Percentiles rank a stretch among this genome's conserved stretches.
These are phyloP conservation scores for Lachancea thermotolerans DNA, from an alignment of 805 yeast species.

Conservation along the genomic window DNA sequence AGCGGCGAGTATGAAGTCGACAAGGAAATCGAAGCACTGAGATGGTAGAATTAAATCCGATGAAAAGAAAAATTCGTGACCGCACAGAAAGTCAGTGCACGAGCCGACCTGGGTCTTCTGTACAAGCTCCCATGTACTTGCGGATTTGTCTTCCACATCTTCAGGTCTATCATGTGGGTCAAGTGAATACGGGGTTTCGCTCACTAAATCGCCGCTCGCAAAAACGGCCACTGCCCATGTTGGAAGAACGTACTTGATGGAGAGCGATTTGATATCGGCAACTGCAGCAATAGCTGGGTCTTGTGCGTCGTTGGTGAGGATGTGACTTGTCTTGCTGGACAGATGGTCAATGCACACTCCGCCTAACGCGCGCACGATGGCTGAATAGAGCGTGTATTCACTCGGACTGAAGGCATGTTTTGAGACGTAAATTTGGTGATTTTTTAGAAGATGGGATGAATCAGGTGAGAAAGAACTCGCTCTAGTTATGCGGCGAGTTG, in stretches of 20 bases:
- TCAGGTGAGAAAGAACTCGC: conserved; percentile 55
- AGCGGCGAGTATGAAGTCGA: conserved; percentile 38
- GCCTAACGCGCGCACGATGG: conserved; percentile 55
- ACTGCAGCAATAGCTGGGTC: conserved; percentile 55
- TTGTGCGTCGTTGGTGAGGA: conserved; percentile 51
- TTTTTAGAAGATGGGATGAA: conserved; percentile 56
- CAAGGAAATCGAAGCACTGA: conserved; percentile 35
- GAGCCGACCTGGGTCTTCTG: conserved; percentile 2
- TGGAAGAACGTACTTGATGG: conserved; percentile 61
- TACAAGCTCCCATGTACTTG: conserved; percentile 2
- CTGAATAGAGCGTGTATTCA: conserved; percentile 63
- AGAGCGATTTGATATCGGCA: conserved; percentile 32
- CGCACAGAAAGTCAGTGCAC: conserved; percentile 32
- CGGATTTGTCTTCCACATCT: not conserved
- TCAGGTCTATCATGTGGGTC: conserved; percentile 22
- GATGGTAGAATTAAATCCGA: conserved; percentile 50
- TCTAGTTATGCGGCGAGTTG: conserved; percentile 18
- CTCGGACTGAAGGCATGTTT: conserved; percentile 51
- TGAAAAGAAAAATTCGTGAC: conserved; percentile 45
- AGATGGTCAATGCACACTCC: conserved; percentile 61
- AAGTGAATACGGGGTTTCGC: conserved; percentile 49
- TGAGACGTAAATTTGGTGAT: conserved; percentile 54
- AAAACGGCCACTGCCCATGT: conserved; percentile 76
- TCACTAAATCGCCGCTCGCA: conserved; percentile 42
- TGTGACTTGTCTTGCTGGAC: conserved; percentile 71